These are phyloP conservation scores for Venturia carpophila DNA, from an alignment of 2,329 filamentous ascomycete species.

Conservation along the genomic window DNA sequence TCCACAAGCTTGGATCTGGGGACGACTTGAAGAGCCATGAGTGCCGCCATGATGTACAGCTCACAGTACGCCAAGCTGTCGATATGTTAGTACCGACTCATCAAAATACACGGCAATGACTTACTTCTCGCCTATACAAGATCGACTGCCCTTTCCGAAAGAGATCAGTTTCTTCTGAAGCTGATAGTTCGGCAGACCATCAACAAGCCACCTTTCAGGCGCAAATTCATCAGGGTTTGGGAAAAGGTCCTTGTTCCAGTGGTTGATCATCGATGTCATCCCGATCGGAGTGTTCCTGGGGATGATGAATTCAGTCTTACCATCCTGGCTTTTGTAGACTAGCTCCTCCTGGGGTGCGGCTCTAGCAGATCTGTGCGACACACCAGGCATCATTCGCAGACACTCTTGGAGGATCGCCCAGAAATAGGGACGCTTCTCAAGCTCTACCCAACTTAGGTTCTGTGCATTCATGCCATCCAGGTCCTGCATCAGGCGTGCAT, in stretches of 20 bases:
- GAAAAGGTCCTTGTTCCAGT: conserved; percentile 24
- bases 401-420: conserved; percentile 13
- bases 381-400: conserved; percentile 9
- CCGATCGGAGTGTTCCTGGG: conserved; percentile 7
- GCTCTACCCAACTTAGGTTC: not conserved
- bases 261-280: conserved; percentile 17
- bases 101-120: not conserved
- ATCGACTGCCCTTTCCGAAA: conserved; percentile 36
- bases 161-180: conserved; percentile 31
- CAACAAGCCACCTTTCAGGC: conserved; percentile 30
- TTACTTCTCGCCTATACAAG: conserved; percentile 40
- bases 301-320: conserved; percentile 1
- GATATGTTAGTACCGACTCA: not conserved
- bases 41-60: conserved; percentile 27
- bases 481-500: conserved; percentile 16
- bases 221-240: conserved; percentile 23
- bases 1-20: conserved; percentile 24
- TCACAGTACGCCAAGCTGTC: conserved; percentile 31
- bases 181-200: not conserved
- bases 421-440: conserved; percentile 17
- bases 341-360: conserved; percentile 7
- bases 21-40: conserved; percentile 22
- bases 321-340: not conserved
- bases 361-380: not conserved
- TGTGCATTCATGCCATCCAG: conserved; percentile 17